A percentile compares a stretch with the other conserved stretches of the same genome.
These are phyloP conservation scores for Psidium guajava DNA, from an alignment of 345 rosid genomes.

Conservation along the genomic window DNA sequence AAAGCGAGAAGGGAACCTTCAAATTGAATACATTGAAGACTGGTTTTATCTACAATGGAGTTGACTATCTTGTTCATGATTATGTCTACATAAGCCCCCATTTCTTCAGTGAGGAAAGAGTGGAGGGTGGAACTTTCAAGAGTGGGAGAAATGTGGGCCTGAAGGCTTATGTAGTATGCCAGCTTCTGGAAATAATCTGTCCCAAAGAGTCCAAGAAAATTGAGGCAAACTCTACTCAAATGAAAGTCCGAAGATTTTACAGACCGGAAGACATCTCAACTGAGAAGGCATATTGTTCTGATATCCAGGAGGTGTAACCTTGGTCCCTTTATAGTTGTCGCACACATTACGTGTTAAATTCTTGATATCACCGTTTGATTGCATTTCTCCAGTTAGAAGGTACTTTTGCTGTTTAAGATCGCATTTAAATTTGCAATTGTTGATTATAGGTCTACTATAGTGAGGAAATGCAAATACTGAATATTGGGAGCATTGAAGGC, in stretches of 20 bases:
- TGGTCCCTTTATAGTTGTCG: background rate
- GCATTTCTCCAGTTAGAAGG: background rate
- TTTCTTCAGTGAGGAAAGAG: conserved; percentile 16
- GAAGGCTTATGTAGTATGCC: conserved; percentile 56
- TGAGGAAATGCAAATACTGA: conserved; percentile 28
- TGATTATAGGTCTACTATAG: conserved; percentile 53
- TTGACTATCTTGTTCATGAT: conserved; percentile 32
- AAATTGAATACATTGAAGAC: conserved; percentile 13
- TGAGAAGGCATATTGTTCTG: conserved; percentile 56
- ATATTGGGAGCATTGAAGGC: conserved; percentile 40
- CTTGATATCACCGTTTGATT: background rate
- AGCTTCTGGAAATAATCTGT: conserved; percentile 34
- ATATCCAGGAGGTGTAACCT: conserved; percentile 43
- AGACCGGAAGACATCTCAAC: conserved; percentile 62
- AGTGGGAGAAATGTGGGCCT: conserved; percentile 54
- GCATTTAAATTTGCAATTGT: conserved; percentile 10
- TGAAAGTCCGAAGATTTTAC: conserved; percentile 42
- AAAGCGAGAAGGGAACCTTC: conserved; percentile 13
- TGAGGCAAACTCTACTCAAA: conserved; percentile 18
- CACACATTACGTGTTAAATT: background rate
- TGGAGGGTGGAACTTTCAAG: conserved; percentile 22
- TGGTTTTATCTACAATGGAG: conserved; percentile 26
- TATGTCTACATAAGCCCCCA: conserved; percentile 42
- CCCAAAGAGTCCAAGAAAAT: conserved; percentile 15
- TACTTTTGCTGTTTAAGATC: background rate